These are phyloP conservation scores for Meripilus lineatus DNA, from an alignment of 1,284 basidiomycete species.

Conservation along the genomic window DNA sequence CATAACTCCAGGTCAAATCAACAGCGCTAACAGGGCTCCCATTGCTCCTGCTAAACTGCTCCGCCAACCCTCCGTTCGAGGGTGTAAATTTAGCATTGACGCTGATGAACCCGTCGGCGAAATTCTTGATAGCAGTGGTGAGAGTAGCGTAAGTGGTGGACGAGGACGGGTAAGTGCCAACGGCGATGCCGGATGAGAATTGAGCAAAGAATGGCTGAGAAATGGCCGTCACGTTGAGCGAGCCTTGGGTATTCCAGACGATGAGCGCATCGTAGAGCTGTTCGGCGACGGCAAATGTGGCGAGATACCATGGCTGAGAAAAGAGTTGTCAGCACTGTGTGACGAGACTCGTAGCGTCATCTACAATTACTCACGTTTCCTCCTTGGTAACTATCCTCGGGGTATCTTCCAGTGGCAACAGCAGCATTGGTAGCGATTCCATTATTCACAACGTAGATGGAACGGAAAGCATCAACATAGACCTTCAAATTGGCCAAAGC, in stretches of 20 bases:
- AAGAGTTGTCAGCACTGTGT: neutral
- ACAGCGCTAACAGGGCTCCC: slow-evolving; percentile 33
- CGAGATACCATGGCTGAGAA: slow-evolving; percentile 39
- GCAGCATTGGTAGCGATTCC: slow-evolving; percentile 38
- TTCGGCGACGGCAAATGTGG: slow-evolving; percentile 38
- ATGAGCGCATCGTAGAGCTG: slow-evolving; percentile 40
- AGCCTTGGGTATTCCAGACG: slow-evolving; percentile 32
- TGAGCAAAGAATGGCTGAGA: slow-evolving; percentile 42
- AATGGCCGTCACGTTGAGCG: slow-evolving; percentile 30
- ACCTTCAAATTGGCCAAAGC: slow-evolving; percentile 50
- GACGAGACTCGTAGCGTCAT: neutral
- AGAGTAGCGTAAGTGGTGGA: slow-evolving; percentile 28
- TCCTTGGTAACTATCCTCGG: slow-evolving; percentile 46
- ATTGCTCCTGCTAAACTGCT: slow-evolving; percentile 32
- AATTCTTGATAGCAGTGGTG: slow-evolving; percentile 30
- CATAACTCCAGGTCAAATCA: slow-evolving; percentile 39
- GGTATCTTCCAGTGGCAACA: slow-evolving; percentile 50
- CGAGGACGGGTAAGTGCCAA: slow-evolving; percentile 32
- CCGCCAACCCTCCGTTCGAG: slow-evolving; percentile 32
- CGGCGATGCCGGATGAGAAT: slow-evolving; percentile 27
- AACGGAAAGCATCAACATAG: slow-evolving; percentile 50
- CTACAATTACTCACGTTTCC: slow-evolving; percentile 40
- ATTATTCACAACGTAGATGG: slow-evolving; percentile 46
- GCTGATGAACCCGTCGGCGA: slow-evolving; percentile 40
- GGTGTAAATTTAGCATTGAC: slow-evolving; percentile 37